Evolutionary conservation across 768 basidiomycete genomes (phyloP).

Genomic region (Podaxis sp.): DNA sequence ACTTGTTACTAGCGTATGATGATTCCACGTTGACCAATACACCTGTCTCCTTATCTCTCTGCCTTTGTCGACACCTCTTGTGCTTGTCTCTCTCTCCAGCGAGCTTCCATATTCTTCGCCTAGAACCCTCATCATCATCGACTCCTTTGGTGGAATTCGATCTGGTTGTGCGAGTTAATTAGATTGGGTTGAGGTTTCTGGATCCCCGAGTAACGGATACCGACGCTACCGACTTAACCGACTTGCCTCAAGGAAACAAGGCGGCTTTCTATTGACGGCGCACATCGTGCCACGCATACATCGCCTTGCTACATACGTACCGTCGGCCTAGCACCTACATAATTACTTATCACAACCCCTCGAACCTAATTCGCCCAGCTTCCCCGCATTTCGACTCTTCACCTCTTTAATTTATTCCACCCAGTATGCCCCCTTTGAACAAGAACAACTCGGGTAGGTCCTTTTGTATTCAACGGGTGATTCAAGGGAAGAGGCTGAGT

Average conservation of each 20-base stretch:
- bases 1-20: conserved; percentile 4
- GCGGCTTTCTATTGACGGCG: background rate
- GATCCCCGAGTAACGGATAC: background rate
- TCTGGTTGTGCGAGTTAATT: background rate
- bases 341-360: background rate
- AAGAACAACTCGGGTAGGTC: conserved; percentile 84
- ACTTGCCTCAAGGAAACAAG: background rate
- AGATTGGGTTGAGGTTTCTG: background rate
- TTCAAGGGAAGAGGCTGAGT: conserved; percentile 1
- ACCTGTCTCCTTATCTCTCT: background rate
- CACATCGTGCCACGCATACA: background rate
- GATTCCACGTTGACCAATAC: conserved; percentile 13
- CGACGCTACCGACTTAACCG: background rate
- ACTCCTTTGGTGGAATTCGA: background rate
- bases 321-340: background rate
- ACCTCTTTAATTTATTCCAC: background rate
- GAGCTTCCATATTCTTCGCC: background rate
- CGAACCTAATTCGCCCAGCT: background rate
- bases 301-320: background rate
- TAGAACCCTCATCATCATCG: background rate
- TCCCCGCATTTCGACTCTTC: background rate
- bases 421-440: conserved; percentile 52
- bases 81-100: background rate
- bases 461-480: background rate
- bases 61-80: background rate